Percentiles rank a stretch among this genome's conserved stretches.
Evolutionary conservation across 129 eudicot species (phyloP).

Genomic region (Saposhnikovia divaricata): DNA sequence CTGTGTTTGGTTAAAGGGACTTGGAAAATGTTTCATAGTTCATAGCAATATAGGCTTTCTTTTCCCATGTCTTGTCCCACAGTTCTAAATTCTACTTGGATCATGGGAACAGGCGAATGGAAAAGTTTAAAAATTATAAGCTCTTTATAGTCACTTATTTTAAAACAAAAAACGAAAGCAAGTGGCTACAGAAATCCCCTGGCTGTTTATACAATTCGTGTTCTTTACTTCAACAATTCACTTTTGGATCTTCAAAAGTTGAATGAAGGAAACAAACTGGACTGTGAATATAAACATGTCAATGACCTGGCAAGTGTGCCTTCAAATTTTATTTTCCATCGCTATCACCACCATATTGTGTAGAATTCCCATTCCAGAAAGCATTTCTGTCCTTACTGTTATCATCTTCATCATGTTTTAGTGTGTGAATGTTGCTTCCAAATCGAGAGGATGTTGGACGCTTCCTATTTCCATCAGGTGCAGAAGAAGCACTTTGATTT

Average conservation of each 20-base stretch:
- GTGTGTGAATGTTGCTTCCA: constrained; percentile 80
- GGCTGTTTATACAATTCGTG: background rate
- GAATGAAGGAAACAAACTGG: background rate
- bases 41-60: background rate
- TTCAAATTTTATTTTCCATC: constrained; percentile 24
- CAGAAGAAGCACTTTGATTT: constrained; percentile 28
- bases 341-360: constrained; percentile 61
- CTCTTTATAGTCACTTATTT: background rate
- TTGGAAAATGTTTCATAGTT: background rate
- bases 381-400: constrained; percentile 40
- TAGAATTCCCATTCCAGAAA: constrained; percentile 88
- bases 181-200: background rate
- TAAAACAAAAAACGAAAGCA: background rate
- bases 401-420: constrained; percentile 77
- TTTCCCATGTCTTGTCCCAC: background rate
- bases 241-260: background rate
- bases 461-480: constrained; percentile 19
- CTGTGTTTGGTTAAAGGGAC: background rate
- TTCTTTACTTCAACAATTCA: background rate
- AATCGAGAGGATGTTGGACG: constrained; percentile 24
- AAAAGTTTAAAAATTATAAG: background rate
- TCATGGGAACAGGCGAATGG: background rate
- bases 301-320: background rate
- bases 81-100: background rate
- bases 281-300: background rate